Percentiles rank a stretch among this genome's conserved stretches.
These are phyloP conservation scores for Pelargonium myrrhifolium DNA, from an alignment of 441 rosid genomes.

Conservation along the genomic window DNA sequence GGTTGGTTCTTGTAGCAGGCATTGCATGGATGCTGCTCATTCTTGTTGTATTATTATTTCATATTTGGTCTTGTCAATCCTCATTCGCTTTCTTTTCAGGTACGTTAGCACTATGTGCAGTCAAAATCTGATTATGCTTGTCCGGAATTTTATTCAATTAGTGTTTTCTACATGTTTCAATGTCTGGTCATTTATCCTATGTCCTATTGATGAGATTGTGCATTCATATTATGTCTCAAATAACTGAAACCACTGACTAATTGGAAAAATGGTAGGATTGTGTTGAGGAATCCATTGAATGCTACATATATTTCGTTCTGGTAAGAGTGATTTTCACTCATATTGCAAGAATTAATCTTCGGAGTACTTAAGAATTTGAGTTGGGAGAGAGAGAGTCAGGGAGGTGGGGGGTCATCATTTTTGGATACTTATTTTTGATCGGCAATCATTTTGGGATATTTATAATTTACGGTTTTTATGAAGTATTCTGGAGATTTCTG, in stretches of 20 bases:
- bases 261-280: not conserved
- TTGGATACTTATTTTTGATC: too few species aligned
- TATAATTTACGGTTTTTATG: not conserved
- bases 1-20: conserved; percentile 73
- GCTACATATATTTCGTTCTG: not conserved
- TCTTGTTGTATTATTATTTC: conserved; percentile 58
- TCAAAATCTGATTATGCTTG: not conserved
- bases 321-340: not conserved
- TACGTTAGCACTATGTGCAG: conserved; percentile 13
- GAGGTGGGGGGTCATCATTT: too few species aligned
- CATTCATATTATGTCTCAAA: not conserved
- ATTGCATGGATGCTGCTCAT: conserved; percentile 84
- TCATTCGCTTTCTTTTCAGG: conserved; percentile 72
- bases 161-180: not conserved
- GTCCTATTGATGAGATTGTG: not conserved
- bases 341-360: not conserved
- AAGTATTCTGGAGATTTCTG: conserved; percentile 6
- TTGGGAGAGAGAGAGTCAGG: not conserved
- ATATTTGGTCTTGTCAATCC: conserved; percentile 86
- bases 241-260: not conserved
- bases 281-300: not conserved
- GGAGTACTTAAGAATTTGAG: not conserved
- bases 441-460: not conserved
- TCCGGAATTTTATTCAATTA: not conserved
- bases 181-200: not conserved